Base-by-base conservation (phyloP, 2,329 filamentous ascomycete genomes). In the Tolypocladium sp. region DNA sequence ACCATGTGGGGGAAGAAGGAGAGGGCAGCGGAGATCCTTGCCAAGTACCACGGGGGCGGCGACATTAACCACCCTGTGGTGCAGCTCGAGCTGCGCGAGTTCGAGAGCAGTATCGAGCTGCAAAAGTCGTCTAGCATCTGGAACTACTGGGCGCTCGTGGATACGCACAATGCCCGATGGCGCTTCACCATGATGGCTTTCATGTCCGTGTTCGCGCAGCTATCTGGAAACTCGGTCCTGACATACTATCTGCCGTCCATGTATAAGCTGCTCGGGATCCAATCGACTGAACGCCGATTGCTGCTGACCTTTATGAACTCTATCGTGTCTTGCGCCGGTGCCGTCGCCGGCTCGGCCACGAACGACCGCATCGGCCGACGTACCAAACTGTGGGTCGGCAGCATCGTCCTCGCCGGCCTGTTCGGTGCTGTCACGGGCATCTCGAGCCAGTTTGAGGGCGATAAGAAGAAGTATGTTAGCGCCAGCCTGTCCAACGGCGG, bases 181-280 rank as follows among this genome's bases (percentile, higher is more conserved):
- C 77, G 82, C 22, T 76, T 85, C 13, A 72, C 78, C 44, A 80
- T 78, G 62, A 80, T 82, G 40, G 67, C 79, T 3, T 76, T 76
- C 25, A 80, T 84, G 70, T 76, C 79, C 7, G 73, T 80, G 53
- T 82, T 85, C 64, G 79, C 79, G 1, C 82, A 86, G 66, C 77
- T 80, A 60, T 77, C 76, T 5, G 81, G 79, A 5, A 80, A 81
- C 68, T 77, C 75, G 1, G 68, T 80, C 10, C 73, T 75, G 15
- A 76, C 77, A 1, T 84, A 83, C 61, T 75, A 86, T 66, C 82
- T 86, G 65, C 77, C 83, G 37, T 76, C 76, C 8, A 77, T 79
- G 67, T 74, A 82, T 49, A 71, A 74, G 41, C 76, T 80, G 8
- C 75, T 81, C 52, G 81, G 83, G 49, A 78, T 87, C 61, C 78